Conservation (phyloP, 805 yeast species). For the Torulaspora delbrueckii region DNA sequence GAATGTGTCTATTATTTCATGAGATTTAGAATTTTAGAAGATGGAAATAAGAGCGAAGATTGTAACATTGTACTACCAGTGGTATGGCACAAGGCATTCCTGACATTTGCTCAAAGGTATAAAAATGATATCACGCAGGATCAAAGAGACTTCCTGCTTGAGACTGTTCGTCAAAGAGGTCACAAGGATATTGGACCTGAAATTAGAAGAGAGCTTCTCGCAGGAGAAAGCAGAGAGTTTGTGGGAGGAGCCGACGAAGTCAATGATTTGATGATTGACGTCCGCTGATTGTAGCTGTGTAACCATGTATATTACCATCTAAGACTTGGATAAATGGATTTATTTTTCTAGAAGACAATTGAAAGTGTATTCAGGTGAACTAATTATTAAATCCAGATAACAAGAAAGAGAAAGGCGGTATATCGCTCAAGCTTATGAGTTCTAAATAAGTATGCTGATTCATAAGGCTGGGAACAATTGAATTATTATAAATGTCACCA, state of each 20-base stretch:
- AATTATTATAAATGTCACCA: slow-evolving; percentile 36
- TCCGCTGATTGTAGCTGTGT: slow-evolving; percentile 7
- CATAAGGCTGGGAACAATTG: slow-evolving; percentile 39
- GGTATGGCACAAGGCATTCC: slow-evolving; percentile 95
- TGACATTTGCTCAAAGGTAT: slow-evolving; percentile 91
- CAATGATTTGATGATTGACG: slow-evolving; percentile 34
- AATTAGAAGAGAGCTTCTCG: slow-evolving; percentile 84
- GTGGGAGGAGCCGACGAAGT: slow-evolving; percentile 26
- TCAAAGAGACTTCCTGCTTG: slow-evolving; percentile 89
- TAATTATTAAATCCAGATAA: neutral
- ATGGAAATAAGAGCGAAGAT: slow-evolving; percentile 39
- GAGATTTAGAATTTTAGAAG: slow-evolving; percentile 67
- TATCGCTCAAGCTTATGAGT: neutral
- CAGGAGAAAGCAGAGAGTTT: slow-evolving; percentile 67
- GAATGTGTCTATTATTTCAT: slow-evolving; percentile 90
- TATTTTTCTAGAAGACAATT: neutral
- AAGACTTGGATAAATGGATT: neutral
- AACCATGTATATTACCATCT: neutral
- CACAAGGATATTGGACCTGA: slow-evolving; percentile 91
- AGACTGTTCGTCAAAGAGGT: slow-evolving; percentile 82
- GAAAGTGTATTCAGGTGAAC: neutral
- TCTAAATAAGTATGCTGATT: neutral
- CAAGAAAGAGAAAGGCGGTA: too few species aligned
- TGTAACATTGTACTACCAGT: slow-evolving; percentile 64
- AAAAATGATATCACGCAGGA: slow-evolving; percentile 98